These are phyloP conservation scores for Phlyctochytrium arcticum DNA, from an alignment of 192 early-diverging fungal species.

Conservation along the genomic window DNA sequence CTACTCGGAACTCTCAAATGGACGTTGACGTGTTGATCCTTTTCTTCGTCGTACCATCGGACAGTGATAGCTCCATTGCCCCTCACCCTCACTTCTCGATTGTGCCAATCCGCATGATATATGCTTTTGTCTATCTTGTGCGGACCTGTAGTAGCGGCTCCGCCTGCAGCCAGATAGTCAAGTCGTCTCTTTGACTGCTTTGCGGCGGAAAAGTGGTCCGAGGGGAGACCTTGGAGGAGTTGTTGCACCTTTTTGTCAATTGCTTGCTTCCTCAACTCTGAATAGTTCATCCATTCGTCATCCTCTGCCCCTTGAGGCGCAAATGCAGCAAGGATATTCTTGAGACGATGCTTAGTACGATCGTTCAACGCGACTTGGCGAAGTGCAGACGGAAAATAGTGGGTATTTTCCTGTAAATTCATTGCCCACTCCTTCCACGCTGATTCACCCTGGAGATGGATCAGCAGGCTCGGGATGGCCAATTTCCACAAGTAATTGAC, in stretches of 20 bases:
- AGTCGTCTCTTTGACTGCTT: background rate
- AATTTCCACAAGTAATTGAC: constrained; percentile 1
- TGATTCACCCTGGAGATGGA: background rate
- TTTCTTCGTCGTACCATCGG: background rate
- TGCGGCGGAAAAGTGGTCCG: background rate
- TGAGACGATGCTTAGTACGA: background rate
- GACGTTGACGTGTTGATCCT: background rate
- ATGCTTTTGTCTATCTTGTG: too few species aligned
- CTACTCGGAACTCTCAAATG: background rate
- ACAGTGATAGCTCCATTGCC: background rate
- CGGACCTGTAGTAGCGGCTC: background rate
- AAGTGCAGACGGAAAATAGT: background rate
- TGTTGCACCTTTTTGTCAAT: background rate
- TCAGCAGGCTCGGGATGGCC: background rate
- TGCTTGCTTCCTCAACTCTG: background rate
- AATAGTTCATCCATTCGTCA: background rate
- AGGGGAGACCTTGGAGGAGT: background rate
- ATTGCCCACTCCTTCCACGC: background rate
- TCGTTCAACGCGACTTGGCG: background rate
- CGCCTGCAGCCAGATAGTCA: background rate
- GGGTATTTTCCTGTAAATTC: background rate
- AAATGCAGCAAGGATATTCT: background rate
- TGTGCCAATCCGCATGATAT: too few species aligned
- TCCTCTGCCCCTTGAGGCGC: background rate
- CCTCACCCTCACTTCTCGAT: background rate